Base-by-base conservation (phyloP, 2,329 filamentous ascomycete species). In the Penicillium griseofulvum region DNA sequence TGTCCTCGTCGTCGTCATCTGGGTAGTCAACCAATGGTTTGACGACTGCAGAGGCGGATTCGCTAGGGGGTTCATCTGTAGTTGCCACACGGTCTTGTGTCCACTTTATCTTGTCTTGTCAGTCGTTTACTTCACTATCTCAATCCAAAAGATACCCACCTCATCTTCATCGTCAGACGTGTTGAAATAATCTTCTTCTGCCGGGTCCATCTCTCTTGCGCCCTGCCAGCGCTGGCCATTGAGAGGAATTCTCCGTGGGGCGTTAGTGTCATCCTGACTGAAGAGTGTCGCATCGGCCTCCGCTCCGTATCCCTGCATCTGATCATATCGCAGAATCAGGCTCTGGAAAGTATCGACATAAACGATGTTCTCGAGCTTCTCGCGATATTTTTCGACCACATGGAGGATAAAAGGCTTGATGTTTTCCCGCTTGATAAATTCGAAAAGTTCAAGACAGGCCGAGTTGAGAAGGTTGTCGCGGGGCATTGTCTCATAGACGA, bases 111-210 rank as follows among this genome's bases (percentile, higher is more conserved):
- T 61, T 51, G 46, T n/a, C 14, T 43, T 28, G 29, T 54, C 42
- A 28, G 37, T 38, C 7, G 28, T 42, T 34, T 42, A n/a, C 19
- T 38, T 19, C 16, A 33, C 11, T 8, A 19, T 48, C 22, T 38
- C 17, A 31, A 31, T 45, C 26, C 28, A 46, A 44, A 24, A 54
- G 41, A 39, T 39, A 46, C 67, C 50, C 64, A 72, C 77, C 58
- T 86, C 90, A 7, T 96, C 91, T 56, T 92, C 88, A 44, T 94
- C 90, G 64, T 97, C 92, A 0, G 89, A 91, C 0, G 84, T 85
- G 66, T 96, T 93, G 82, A 95, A 97, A 73, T 97, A 99, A 41
- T 93, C 91, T 66, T 97, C 93, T 71, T 97, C 90, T 11, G 87
- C 86, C 6, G 87, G 82, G 69, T 97, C 93, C 68, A 92, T 83